Conservation (phyloP, 2,329 filamentous ascomycete genomes). For the Plectosphaerella plurivora region DNA sequence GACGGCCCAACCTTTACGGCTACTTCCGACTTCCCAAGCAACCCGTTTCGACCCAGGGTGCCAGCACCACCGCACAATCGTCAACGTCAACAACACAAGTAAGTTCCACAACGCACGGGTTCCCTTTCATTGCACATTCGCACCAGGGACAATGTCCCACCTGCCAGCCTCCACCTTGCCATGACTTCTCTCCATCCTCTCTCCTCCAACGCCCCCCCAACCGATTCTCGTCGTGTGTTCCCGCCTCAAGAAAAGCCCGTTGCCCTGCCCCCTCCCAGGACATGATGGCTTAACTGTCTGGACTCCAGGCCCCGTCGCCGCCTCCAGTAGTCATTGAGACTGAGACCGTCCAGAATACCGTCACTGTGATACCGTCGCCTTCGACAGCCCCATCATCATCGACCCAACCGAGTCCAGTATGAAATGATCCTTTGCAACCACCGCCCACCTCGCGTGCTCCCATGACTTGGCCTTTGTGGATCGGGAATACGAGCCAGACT, state of each 20-base stretch:
- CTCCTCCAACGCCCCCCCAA: background rate
- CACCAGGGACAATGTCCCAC: background rate
- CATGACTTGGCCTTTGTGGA: background rate
- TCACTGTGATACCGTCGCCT: constrained; percentile 3
- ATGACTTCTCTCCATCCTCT: constrained; percentile 11
- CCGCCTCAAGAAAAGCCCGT: no score
- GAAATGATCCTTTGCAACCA: background rate
- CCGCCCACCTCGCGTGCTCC: background rate
- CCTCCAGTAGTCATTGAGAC: constrained; percentile 20
- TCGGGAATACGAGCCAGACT: no score
- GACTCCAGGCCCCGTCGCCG: constrained; percentile 18
- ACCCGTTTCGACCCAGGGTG: constrained; percentile 23
- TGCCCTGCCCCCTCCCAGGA: constrained; percentile 1
- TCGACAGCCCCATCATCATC: background rate
- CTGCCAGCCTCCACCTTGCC: background rate
- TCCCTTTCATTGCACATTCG: no score
- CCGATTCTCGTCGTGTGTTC: no score
- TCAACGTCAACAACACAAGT: constrained; percentile 14
- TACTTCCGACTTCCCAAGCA: constrained; percentile 55
- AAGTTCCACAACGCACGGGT: constrained; percentile 2
- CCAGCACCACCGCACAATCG: constrained; percentile 10
- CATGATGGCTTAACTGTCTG: constrained; percentile 13
- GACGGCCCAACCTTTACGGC: constrained; percentile 44
- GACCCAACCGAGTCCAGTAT: background rate
- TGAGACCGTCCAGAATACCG: constrained; percentile 29